These are phyloP conservation scores for Ettlia oleoabundans DNA, from an alignment of 139 green algal genomes.

Conservation along the genomic window DNA sequence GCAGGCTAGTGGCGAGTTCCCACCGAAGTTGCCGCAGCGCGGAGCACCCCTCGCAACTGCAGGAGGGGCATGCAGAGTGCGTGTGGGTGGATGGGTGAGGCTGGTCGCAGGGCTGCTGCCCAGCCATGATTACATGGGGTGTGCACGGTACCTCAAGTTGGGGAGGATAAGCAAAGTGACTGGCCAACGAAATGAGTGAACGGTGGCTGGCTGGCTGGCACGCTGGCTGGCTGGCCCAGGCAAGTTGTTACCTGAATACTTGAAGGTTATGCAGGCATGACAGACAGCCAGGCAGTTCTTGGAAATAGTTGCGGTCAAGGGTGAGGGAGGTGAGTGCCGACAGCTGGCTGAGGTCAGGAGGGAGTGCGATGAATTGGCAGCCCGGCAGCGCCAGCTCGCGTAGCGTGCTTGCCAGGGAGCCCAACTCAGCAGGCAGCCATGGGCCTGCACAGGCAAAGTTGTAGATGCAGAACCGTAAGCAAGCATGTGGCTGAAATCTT, in stretches of 20 bases:
- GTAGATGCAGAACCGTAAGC: no score
- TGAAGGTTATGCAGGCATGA: not conserved
- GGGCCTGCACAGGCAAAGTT: no score
- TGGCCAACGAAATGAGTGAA: no score
- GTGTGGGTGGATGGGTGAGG: not conserved
- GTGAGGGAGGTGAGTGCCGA: not conserved
- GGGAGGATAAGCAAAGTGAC: no score
- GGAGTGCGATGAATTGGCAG: slow-evolving; percentile 15
- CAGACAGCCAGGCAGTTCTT: slow-evolving; percentile 7
- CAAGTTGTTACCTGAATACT: not conserved
- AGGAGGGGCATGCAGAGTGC: not conserved
- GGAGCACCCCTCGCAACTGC: slow-evolving; percentile 24
- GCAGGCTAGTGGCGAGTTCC: not conserved
- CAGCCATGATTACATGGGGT: no score
- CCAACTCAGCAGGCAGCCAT: no score
- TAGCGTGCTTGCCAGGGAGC: not conserved
- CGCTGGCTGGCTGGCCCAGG: not conserved
- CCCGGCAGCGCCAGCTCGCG: slow-evolving; percentile 9
- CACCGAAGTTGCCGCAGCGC: slow-evolving; percentile 1
- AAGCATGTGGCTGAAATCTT: no score
- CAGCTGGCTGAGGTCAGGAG: not conserved
- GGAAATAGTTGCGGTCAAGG: slow-evolving; percentile 28
- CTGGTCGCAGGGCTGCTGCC: not conserved
- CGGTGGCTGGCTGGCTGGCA: no score
- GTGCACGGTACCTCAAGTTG: no score